These are phyloP conservation scores for Boletus nobilissimus DNA, from an alignment of 1,284 basidiomycete genomes.

Conservation along the genomic window DNA sequence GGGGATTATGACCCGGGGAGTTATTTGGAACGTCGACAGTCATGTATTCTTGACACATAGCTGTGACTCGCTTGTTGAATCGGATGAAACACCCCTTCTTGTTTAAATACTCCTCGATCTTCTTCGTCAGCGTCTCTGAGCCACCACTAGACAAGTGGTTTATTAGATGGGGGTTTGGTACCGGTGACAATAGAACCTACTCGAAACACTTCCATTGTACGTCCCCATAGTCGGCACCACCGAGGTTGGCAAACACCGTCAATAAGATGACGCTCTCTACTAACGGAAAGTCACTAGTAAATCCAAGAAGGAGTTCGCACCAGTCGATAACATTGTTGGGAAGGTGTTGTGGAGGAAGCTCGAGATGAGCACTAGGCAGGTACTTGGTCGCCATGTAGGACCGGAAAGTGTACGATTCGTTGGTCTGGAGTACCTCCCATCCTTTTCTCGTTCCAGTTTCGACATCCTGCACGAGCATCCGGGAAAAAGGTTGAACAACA, in stretches of 20 bases:
- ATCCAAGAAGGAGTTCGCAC: conserved; percentile 31
- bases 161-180: background rate
- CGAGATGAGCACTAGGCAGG: conserved; percentile 30
- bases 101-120: too few relatives aligned
- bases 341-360: conserved; percentile 26
- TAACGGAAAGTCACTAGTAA: background rate
- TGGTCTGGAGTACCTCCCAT: too few relatives aligned
- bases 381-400: conserved; percentile 36
- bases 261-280: background rate
- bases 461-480: conserved; percentile 22
- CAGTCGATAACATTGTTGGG: conserved; percentile 40
- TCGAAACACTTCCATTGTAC: conserved; percentile 31
- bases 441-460: conserved; percentile 2
- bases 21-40: background rate
- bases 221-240: too few relatives aligned
- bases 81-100: conserved; percentile 1
- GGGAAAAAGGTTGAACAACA: conserved; percentile 22
- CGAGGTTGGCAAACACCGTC: background rate
- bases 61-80: conserved; percentile 20
- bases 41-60: conserved; percentile 6
- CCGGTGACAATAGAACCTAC: background rate
- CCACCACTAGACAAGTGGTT: too few relatives aligned
- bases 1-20: too few relatives aligned
- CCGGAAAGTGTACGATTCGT: conserved; percentile 24
- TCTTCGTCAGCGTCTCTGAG: conserved; percentile 14